A percentile compares a stretch with the other conserved stretches of the same genome.
phyloP scores from a whole-genome alignment of 2,329 filamentous ascomycete species.

The Lachnellula suecica region DNA sequence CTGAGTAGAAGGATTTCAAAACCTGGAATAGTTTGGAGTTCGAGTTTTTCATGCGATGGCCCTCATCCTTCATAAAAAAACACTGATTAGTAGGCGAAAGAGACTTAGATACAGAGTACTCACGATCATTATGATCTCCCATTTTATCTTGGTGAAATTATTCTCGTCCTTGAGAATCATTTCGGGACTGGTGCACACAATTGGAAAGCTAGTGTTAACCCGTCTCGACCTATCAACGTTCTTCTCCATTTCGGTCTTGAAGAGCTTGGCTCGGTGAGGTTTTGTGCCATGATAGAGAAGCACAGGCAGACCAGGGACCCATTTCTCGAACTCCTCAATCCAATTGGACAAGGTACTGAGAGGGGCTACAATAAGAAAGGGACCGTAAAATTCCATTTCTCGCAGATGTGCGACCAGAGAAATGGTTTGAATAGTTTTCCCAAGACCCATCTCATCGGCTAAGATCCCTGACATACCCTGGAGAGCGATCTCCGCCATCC shows the following conservation, averaged over 20 bases:
- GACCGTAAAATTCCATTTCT: slow-evolving; percentile 84
- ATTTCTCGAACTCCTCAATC: slow-evolving; percentile 89
- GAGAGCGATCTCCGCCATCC: slow-evolving; percentile 71
- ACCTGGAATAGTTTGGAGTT: slow-evolving; percentile 90
- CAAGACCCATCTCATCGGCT: slow-evolving; percentile 62
- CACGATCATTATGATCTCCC: slow-evolving; percentile 96
- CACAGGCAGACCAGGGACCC: slow-evolving; percentile 86
- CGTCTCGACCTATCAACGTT: slow-evolving; percentile 58
- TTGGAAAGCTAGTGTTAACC: slow-evolving; percentile 70
- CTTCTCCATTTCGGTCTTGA: slow-evolving; percentile 67
- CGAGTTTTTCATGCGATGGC: slow-evolving; percentile 95
- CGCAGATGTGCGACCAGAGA: slow-evolving; percentile 70
- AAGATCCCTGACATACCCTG: slow-evolving; percentile 64
- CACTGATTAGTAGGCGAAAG: slow-evolving; percentile 12
- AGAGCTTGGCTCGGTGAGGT: slow-evolving; percentile 72
- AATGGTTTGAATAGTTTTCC: slow-evolving; percentile 54
- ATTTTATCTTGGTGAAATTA: slow-evolving; percentile 78
- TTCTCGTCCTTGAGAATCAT: slow-evolving; percentile 91
- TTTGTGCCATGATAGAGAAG: slow-evolving; percentile 89
- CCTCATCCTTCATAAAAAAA: slow-evolving; percentile 68
- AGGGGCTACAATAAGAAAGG: slow-evolving; percentile 87
- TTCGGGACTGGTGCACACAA: slow-evolving; percentile 94
- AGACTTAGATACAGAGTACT: slow-evolving; percentile 27
- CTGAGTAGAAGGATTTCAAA: slow-evolving; percentile 82
- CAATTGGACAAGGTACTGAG: slow-evolving; percentile 93